These are phyloP conservation scores for Diplodia seriata DNA, from an alignment of 2,329 filamentous ascomycete species.

Conservation along the genomic window DNA sequence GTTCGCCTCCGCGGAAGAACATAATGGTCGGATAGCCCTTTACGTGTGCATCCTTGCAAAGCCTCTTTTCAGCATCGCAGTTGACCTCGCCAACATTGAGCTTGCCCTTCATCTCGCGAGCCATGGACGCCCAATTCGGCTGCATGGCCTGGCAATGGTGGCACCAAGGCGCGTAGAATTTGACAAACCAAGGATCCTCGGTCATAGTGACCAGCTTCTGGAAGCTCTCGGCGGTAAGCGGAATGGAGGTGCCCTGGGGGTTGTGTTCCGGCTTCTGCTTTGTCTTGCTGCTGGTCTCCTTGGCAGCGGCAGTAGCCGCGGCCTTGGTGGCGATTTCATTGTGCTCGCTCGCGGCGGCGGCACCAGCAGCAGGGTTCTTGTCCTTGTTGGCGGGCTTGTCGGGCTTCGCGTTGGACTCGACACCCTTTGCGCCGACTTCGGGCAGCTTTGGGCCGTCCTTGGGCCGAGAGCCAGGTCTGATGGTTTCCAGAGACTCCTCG, in stretches of 20 bases:
- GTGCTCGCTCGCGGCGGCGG: conserved; percentile 40
- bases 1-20: conserved; percentile 91
- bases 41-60: conserved; percentile 91
- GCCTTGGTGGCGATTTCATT: conserved; percentile 37
- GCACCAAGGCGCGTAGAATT: conserved; percentile 98
- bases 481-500: conserved; percentile 77
- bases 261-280: conserved; percentile 66
- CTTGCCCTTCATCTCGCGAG: conserved; percentile 86
- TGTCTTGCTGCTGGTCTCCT: conserved; percentile 53
- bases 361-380: conserved; percentile 44
- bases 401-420: conserved; percentile 50
- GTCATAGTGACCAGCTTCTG: conserved; percentile 84
- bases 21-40: conserved; percentile 85
- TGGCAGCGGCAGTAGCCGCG: conserved; percentile 42
- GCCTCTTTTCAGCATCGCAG: conserved; percentile 80
- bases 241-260: conserved; percentile 73
- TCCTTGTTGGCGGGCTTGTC: conserved; percentile 48
- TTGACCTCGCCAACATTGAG: conserved; percentile 97
- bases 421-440: conserved; percentile 67
- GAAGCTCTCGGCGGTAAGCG: conserved; percentile 84
- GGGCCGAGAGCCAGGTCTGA: conserved; percentile 81
- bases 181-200: conserved; percentile 95
- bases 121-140: conserved; percentile 87
- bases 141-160: conserved; percentile 93
- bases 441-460: conserved; percentile 71